Evolutionary conservation across 2,329 filamentous ascomycete species (phyloP), one percentile per base, ranked within the genome.

Genomic region (Aspergillus awamori): DNA sequence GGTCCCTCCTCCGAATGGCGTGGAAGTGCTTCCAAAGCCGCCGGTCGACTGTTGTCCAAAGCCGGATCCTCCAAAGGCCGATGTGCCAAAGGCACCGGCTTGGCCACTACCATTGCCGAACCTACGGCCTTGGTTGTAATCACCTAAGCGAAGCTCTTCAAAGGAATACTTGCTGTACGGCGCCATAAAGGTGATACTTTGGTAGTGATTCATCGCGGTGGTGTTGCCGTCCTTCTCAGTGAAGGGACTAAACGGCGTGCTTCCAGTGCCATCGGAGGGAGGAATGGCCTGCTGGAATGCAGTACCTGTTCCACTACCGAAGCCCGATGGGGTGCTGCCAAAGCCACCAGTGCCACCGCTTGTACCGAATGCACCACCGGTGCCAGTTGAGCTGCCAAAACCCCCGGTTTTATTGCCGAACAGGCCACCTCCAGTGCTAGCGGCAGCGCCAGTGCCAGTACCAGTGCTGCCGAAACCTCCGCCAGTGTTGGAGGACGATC

Each of bases 91-190:
- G 7, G 90, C 91, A 61, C 93, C 93, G 51, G 87, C 81, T 66
- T 93, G 90, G 30, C 92, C 92, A 63, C 89, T 92, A 45, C 86
- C 84, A 76, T 94, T 96, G 36, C 93, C 95, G 74, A 86, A 92
- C 57, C 89, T 89, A 61, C 93, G 88, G 54, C 93, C 93, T 76
- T 93, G 90, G 61, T 89, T 86, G 75, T 99, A 99, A 77, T 99
- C 95, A 49, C 87, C 92, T 63, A 96, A 78, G 71, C 91, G 85
- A 57, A 95, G 79, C 76, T 95, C 81, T 72, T 90, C 95, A n/a
- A 91, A 86, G 8, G 94, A 97, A 82, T 90, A 98, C 74, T 95
- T 96, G 76, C 88, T 89, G 80, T 82, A 82, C 5, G 81, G 78
- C 49, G 73, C 74, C 79, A 81, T 80, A 58, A 81, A 80, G 24